These are phyloP conservation scores for Rosa multiflora DNA, from an alignment of 306 rosid genomes.

Conservation along the genomic window DNA sequence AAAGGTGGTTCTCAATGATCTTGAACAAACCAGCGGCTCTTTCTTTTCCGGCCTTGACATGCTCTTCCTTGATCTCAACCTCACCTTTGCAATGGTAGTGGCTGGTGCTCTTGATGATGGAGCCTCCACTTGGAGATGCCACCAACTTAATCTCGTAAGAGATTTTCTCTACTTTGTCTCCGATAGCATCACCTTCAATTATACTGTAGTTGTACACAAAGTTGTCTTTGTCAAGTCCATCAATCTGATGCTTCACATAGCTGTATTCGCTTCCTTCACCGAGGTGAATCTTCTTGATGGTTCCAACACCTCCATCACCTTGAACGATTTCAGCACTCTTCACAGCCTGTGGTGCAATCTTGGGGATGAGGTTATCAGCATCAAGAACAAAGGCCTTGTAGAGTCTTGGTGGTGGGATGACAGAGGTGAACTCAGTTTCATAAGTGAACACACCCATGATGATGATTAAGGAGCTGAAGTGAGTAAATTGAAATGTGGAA, in stretches of 20 bases:
- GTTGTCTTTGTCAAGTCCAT: conserved; percentile 30
- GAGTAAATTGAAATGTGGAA: not conserved
- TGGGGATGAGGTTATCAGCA: conserved; percentile 33
- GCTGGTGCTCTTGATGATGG: conserved; percentile 25
- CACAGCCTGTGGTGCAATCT: conserved; percentile 30
- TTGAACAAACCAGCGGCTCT: conserved; percentile 1
- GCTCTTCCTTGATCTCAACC: not conserved
- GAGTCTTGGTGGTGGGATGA: conserved; percentile 27
- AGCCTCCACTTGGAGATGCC: conserved; percentile 21
- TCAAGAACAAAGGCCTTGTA: conserved; percentile 38
- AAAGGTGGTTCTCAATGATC: not conserved
- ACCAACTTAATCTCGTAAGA: conserved; percentile 19
- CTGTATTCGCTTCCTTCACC: conserved; percentile 25
- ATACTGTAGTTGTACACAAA: conserved; percentile 30
- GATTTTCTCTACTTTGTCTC: conserved; percentile 18
- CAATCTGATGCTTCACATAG: conserved; percentile 18
- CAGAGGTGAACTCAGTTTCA: conserved; percentile 7
- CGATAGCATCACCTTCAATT: conserved; percentile 28
- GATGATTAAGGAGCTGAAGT: not conserved
- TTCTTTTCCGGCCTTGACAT: not conserved
- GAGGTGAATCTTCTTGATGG: conserved; percentile 39
- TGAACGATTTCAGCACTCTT: conserved; percentile 21
- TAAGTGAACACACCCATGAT: conserved; percentile 1
- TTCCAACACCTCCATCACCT: conserved; percentile 37
- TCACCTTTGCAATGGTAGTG: conserved; percentile 27